phyloP scores from a whole-genome alignment of 306 rosid species.

The Spatholobus suberectus region DNA sequence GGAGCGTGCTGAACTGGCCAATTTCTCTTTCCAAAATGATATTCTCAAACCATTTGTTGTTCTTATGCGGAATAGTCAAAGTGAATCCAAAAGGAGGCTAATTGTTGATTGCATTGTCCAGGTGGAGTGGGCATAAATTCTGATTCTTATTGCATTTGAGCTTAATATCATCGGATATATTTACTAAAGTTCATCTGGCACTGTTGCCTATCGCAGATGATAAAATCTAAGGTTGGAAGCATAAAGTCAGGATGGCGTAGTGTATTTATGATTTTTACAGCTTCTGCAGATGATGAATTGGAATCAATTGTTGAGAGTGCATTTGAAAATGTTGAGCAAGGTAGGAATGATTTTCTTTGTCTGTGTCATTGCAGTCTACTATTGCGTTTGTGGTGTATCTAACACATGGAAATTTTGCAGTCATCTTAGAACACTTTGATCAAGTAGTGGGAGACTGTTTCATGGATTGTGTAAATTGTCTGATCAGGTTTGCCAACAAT shows the following conservation, averaged over 20 bases:
- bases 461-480: conserved; percentile 99
- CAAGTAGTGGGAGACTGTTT: conserved; percentile 99
- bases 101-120: conserved; percentile 99
- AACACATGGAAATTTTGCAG: conserved; percentile 69
- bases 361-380: conserved; percentile 32
- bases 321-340: conserved; percentile 99
- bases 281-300: conserved; percentile 99
- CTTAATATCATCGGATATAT: conserved; percentile 29
- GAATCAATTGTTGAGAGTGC: conserved; percentile 98
- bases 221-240: conserved; percentile 97
- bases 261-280: conserved; percentile 97
- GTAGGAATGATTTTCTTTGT: conserved; percentile 54
- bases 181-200: conserved; percentile 36
- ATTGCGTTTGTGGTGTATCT: conserved; percentile 50
- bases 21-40: conserved; percentile 97
- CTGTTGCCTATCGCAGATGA: conserved; percentile 73
- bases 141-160: conserved; percentile 25
- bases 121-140: conserved; percentile 53
- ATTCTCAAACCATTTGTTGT: conserved; percentile 99
- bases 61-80: conserved; percentile 98
- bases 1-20: conserved; percentile 97
- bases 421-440: conserved; percentile 99
- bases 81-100: conserved; percentile 88
- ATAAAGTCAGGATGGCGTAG: conserved; percentile 99
- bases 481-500: conserved; percentile 93